These are phyloP conservation scores for Bruguiera gymnorhiza DNA, from an alignment of 345 rosid genomes.

Conservation along the genomic window DNA sequence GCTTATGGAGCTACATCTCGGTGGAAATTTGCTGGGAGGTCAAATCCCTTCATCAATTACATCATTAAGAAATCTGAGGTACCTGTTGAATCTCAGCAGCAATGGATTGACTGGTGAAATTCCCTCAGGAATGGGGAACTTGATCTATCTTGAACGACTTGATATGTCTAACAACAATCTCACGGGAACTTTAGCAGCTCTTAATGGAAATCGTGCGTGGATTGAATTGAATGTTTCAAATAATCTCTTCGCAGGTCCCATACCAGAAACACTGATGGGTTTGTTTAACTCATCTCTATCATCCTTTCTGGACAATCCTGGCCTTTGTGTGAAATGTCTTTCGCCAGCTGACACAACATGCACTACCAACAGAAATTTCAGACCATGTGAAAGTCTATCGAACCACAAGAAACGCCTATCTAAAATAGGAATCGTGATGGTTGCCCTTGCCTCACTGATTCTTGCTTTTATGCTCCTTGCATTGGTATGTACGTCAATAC, in stretches of 20 bases:
- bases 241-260: slow-evolving; percentile 64
- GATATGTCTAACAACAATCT: slow-evolving; percentile 66
- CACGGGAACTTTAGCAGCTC: slow-evolving; percentile 49
- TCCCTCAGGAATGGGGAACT: slow-evolving; percentile 41
- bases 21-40: slow-evolving; percentile 63
- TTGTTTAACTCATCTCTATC: slow-evolving; percentile 40
- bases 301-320: slow-evolving; percentile 53
- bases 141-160: slow-evolving; percentile 44
- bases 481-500: slow-evolving; percentile 28
- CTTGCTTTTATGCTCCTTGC: slow-evolving; percentile 30
- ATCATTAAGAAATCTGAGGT: slow-evolving; percentile 38
- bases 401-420: slow-evolving; percentile 30
- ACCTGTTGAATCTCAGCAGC: slow-evolving; percentile 57
- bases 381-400: slow-evolving; percentile 33
- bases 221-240: slow-evolving; percentile 48
- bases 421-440: slow-evolving; percentile 28
- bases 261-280: slow-evolving; percentile 43
- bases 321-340: slow-evolving; percentile 53
- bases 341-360: slow-evolving; percentile 27
- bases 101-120: slow-evolving; percentile 56
- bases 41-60: slow-evolving; percentile 63
- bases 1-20: slow-evolving; percentile 53
- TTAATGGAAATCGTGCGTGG: slow-evolving; percentile 39
- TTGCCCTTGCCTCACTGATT: slow-evolving; percentile 40
- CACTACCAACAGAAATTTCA: slow-evolving; percentile 26